Conservation (phyloP, 75 land plant genomes). For the Pseudotsuga menziesii region DNA sequence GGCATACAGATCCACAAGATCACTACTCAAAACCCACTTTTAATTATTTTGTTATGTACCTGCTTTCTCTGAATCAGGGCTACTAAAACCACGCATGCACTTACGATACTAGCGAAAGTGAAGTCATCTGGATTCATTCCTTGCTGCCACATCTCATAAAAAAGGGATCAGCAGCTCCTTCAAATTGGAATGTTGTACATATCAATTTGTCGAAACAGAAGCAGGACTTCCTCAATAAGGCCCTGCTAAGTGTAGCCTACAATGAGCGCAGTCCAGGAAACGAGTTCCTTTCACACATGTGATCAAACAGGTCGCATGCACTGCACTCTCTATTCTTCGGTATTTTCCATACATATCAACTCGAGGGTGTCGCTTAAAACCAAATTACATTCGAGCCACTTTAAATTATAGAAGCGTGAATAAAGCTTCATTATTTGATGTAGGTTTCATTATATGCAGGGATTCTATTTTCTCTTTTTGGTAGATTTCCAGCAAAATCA, state of each 20-base stretch:
- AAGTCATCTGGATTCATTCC: slow-evolving; percentile 16
- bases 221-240: slow-evolving; percentile 23
- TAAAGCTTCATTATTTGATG: too few species aligned
- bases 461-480: too few species aligned
- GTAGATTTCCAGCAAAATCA: too few species aligned
- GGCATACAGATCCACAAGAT: slow-evolving; percentile 64
- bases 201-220: slow-evolving; percentile 29
- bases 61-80: neutral
- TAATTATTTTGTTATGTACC: slow-evolving; percentile 8
- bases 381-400: too few species aligned
- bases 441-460: too few species aligned
- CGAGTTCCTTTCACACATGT: slow-evolving; percentile 41
- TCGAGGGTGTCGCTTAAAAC: too few species aligned
- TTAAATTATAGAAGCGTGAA: too few species aligned
- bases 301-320: slow-evolving; percentile 27
- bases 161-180: slow-evolving; percentile 38
- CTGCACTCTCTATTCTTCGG: slow-evolving; percentile 21
- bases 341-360: too few species aligned
- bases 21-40: slow-evolving; percentile 13
- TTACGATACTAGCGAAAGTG: slow-evolving; percentile 1
- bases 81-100: slow-evolving; percentile 4
- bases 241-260: slow-evolving; percentile 22
- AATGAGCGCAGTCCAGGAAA: slow-evolving; percentile 55
- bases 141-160: slow-evolving; percentile 29
- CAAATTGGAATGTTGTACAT: slow-evolving; percentile 19